Evolutionary conservation across 805 yeast genomes (phyloP), one percentile per base, ranked within the genome.

Genomic region (Ogataea allantospora): DNA sequence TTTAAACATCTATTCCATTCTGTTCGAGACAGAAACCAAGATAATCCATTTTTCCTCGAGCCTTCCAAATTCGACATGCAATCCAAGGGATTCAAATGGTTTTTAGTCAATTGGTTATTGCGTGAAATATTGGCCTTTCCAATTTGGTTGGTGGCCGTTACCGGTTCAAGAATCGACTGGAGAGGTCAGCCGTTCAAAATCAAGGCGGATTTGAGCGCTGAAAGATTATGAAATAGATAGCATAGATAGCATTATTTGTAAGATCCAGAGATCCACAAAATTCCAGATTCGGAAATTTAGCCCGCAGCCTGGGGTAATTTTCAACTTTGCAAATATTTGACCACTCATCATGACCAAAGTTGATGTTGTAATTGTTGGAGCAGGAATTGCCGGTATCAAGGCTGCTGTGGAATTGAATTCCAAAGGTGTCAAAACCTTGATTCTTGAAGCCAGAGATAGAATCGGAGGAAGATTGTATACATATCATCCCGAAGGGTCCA

Each of bases 61-160:
- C 23, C 6, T 7, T 19, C 22, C n/a, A n/a, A n/a, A n/a, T n/a
- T n/a, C n/a, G n/a, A n/a, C n/a, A n/a, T n/a, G 9, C 22, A 21
- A 75, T 22, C 38, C 9, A 38, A 38, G 22, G 31, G 41, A 5
- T 23, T 48, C 7, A 33, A n/a, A 37, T 31, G 51, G 58, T 41
- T 62, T 28, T 25, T 68, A 3, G 55, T 64, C 1, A 62, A 70
- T 16, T 88, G 96, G 96, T 23, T 73, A 0, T 55, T 77, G 23
- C 67, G 96, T 35, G 96, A 88, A 55, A 3, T 70, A 0, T 60
- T 86, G 36, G 96, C 96, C 1, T 63, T 88, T 14, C 95, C 95
- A 0, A 76, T 88, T 15, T 88, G 96, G 96, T 42, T 82, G 2
- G 66, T 65, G 19, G 95, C 96, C 1, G 80, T 88, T 82, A 47